Evolutionary conservation across 1,139 yeast genomes (phyloP).

Genomic region (Suhomyces maxii): DNA sequence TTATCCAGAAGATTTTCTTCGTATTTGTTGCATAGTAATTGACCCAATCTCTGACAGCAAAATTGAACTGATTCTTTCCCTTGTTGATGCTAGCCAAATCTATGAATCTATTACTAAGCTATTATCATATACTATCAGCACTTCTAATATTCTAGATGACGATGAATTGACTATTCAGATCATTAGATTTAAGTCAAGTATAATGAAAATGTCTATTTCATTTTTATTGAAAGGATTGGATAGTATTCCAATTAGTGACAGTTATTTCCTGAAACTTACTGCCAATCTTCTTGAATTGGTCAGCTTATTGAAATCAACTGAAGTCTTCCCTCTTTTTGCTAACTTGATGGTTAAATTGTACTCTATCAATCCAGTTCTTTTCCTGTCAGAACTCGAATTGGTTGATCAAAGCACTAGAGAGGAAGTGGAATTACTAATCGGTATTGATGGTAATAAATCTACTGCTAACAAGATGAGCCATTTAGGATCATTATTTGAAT

Average conservation of each 20-base stretch:
- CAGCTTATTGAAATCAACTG: constrained; percentile 34
- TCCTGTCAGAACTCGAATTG: constrained; percentile 27
- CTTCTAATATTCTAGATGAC: constrained; percentile 34
- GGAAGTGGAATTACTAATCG: constrained; percentile 37
- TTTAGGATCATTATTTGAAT: constrained; percentile 27
- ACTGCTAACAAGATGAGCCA: constrained; percentile 12
- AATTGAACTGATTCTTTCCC: constrained; percentile 24
- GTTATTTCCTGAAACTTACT: constrained; percentile 29
- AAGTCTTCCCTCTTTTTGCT: constrained; percentile 25
- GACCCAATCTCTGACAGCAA: constrained; percentile 24
- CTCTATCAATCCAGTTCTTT: constrained; percentile 30
- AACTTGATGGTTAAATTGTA: constrained; percentile 30
- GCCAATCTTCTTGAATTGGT: constrained; percentile 35
- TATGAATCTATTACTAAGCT: constrained; percentile 30
- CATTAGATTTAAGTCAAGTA: constrained; percentile 31
- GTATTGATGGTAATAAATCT: constrained; percentile 27
- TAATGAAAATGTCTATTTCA: constrained; percentile 30
- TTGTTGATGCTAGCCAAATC: constrained; percentile 29
- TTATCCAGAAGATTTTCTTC: constrained; percentile 33
- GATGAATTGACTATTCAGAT: constrained; percentile 38
- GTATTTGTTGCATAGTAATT: constrained; percentile 33
- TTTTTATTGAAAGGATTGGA: constrained; percentile 29
- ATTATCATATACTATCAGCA: constrained; percentile 32
- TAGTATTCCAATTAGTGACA: constrained; percentile 37
- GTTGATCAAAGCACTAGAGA: constrained; percentile 27